Percentiles rank a stretch among this genome's conserved stretches.
Conservation (phyloP, 108 stramenopile genomes). For the Nitzschia sp. region DNA sequence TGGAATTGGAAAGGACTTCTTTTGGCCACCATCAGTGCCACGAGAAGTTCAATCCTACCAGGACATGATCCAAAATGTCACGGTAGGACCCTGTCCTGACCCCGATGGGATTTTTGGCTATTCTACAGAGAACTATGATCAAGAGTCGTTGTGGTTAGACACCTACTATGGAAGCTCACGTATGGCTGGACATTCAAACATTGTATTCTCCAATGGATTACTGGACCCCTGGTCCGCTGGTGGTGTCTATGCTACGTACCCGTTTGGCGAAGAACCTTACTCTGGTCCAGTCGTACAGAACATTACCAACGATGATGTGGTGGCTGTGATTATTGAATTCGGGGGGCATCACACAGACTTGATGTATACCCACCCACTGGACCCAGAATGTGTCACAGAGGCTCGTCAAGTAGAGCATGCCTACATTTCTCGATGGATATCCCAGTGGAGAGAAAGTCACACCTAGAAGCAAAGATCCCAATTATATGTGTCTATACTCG, state of each 20-base stretch:
- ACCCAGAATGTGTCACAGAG: constrained; percentile 55
- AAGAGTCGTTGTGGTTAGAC: constrained; percentile 58
- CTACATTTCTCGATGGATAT: constrained; percentile 55
- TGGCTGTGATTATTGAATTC: constrained; percentile 64
- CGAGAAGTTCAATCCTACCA: constrained; percentile 33
- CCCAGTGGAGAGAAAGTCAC: constrained; percentile 20
- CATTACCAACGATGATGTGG: constrained; percentile 36
- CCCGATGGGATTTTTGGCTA: constrained; percentile 56
- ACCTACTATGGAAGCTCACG: constrained; percentile 49
- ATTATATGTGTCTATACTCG: no score
- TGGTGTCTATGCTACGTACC: constrained; percentile 49
- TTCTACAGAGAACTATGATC: constrained; percentile 45
- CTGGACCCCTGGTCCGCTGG: constrained; percentile 86
- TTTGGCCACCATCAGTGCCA: constrained; percentile 69
- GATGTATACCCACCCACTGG: constrained; percentile 62
- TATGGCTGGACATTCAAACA: constrained; percentile 65
- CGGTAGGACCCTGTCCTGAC: constrained; percentile 36
- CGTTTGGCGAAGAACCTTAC: constrained; percentile 1
- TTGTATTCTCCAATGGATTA: constrained; percentile 85
- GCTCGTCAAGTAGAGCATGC: constrained; percentile 54
- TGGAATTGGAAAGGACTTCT: constrained; percentile 65
- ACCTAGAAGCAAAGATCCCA: no score
- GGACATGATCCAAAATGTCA: constrained; percentile 31
- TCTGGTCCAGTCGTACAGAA: constrained; percentile 29
- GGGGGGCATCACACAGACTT: constrained; percentile 90